phyloP scores from a whole-genome alignment of 495 filamentous ascomycete genomes.

The Cercophora newfieldiana region DNA sequence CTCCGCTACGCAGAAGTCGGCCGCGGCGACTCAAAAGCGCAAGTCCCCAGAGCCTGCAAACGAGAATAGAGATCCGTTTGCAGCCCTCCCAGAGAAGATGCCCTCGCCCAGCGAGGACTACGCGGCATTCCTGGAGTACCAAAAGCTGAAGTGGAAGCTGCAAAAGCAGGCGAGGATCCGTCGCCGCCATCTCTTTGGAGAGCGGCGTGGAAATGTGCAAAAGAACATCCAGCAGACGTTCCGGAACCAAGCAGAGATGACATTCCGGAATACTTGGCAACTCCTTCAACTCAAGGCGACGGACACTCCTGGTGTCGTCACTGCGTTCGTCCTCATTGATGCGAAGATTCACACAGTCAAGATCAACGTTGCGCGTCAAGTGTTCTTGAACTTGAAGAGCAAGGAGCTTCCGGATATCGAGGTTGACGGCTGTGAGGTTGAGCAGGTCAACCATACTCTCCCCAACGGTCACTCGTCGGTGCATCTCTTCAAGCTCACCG shows the following conservation, averaged over 20 bases:
- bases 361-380: slow-evolving; percentile 81
- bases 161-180: slow-evolving; percentile 89
- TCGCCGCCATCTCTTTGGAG: slow-evolving; percentile 89
- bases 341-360: slow-evolving; percentile 84
- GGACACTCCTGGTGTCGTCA: slow-evolving; percentile 78
- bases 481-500: slow-evolving; percentile 88
- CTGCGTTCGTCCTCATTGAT: slow-evolving; percentile 90
- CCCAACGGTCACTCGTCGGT: slow-evolving; percentile 94
- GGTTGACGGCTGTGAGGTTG: slow-evolving; percentile 80
- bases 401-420: slow-evolving; percentile 85
- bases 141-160: slow-evolving; percentile 99
- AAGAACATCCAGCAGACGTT: slow-evolving; percentile 85
- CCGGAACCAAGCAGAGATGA: slow-evolving; percentile 82
- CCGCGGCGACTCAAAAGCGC: slow-evolving; percentile 65
- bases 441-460: slow-evolving; percentile 87
- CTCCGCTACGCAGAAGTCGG: slow-evolving; percentile 43
- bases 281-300: slow-evolving; percentile 82
- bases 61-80: slow-evolving; percentile 73
- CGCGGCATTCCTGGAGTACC: slow-evolving; percentile 83
- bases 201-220: slow-evolving; percentile 64
- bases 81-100: slow-evolving; percentile 81
- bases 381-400: slow-evolving; percentile 89
- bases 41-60: slow-evolving; percentile 67
- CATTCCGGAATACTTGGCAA: slow-evolving; percentile 93
- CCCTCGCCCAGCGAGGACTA: slow-evolving; percentile 87